A percentile compares a stretch with the other conserved stretches of the same genome.
phyloP scores from a whole-genome alignment of 805 yeast genomes.

The Kodamaea lidongshanica region DNA sequence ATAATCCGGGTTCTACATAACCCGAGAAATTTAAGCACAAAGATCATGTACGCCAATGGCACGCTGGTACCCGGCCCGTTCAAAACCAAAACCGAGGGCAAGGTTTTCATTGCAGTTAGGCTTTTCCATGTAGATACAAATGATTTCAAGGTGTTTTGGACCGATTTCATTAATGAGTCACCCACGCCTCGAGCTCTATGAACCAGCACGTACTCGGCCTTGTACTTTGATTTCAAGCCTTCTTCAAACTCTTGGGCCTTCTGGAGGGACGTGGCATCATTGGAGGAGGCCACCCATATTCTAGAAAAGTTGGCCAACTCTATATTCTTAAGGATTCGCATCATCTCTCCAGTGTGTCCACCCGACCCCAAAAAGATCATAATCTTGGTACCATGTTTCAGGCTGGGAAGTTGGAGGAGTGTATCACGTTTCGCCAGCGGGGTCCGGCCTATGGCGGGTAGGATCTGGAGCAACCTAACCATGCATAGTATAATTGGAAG shows the following conservation, averaged over 20 bases:
- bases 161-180: slow-evolving; percentile 43
- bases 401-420: neutral
- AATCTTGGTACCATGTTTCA: slow-evolving; percentile 18
- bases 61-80: slow-evolving; percentile 86
- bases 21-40: slow-evolving; percentile 44
- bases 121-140: slow-evolving; percentile 21
- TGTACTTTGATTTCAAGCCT: slow-evolving; percentile 9
- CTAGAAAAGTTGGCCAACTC: slow-evolving; percentile 20
- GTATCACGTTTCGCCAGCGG: neutral
- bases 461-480: slow-evolving; percentile 18
- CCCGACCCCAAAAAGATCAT: slow-evolving; percentile 87
- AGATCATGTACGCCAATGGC: slow-evolving; percentile 56
- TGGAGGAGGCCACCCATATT: slow-evolving; percentile 43
- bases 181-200: slow-evolving; percentile 60
- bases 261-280: slow-evolving; percentile 44
- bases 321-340: slow-evolving; percentile 51
- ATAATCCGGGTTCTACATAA: slow-evolving; percentile 50
- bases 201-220: slow-evolving; percentile 25
- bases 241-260: slow-evolving; percentile 36
- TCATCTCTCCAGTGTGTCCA: slow-evolving; percentile 95
- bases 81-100: slow-evolving; percentile 43
- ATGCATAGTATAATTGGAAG: slow-evolving; percentile 19
- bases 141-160: slow-evolving; percentile 40
- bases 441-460: slow-evolving; percentile 15
- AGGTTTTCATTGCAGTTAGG: slow-evolving; percentile 21